phyloP scores from a whole-genome alignment of 768 basidiomycete species.

The Grammothele lineata region DNA sequence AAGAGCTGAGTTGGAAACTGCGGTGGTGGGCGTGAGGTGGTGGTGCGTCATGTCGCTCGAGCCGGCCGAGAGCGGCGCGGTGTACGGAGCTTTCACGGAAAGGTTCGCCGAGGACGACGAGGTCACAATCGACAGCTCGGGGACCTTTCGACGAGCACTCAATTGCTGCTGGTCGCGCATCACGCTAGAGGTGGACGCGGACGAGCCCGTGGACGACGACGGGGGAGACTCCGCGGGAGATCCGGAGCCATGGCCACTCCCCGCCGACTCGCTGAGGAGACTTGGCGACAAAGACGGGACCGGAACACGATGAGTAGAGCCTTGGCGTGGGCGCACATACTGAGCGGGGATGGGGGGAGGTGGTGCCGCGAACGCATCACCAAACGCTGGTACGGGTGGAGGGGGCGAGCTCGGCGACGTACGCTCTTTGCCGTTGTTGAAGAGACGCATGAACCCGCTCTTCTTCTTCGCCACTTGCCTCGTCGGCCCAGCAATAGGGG shows the following conservation, averaged over 20 bases:
- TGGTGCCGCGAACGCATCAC: conserved; percentile 18
- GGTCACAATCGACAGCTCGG: conserved; percentile 26
- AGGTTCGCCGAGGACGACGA: conserved; percentile 6
- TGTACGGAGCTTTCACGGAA: conserved; percentile 6
- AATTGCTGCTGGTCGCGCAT: conserved; percentile 19
- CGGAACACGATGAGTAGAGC: conserved; percentile 21
- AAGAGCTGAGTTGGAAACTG: conserved; percentile 7
- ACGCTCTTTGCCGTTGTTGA: conserved; percentile 49
- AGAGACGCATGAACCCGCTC: conserved; percentile 77
- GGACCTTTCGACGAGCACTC: conserved; percentile 22
- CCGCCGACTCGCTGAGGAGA: conserved; percentile 10
- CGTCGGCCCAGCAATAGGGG: conserved; percentile 21
- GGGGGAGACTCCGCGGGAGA: conserved; percentile 15
- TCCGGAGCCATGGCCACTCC: not conserved
- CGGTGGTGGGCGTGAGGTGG: conserved; percentile 18
- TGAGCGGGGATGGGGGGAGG: conserved; percentile 14
- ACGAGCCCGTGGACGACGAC: not conserved
- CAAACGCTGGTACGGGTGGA: conserved; percentile 55
- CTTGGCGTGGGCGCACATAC: conserved; percentile 20
- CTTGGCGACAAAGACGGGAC: conserved; percentile 25
- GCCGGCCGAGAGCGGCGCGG: conserved; percentile 14
- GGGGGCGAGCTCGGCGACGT: conserved; percentile 36
- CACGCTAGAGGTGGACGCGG: not conserved
- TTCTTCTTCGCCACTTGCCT: conserved; percentile 70
- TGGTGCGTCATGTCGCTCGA: conserved; percentile 12